These are phyloP conservation scores for Xylaria multiplex DNA, from an alignment of 2,329 filamentous ascomycete genomes.

Conservation along the genomic window DNA sequence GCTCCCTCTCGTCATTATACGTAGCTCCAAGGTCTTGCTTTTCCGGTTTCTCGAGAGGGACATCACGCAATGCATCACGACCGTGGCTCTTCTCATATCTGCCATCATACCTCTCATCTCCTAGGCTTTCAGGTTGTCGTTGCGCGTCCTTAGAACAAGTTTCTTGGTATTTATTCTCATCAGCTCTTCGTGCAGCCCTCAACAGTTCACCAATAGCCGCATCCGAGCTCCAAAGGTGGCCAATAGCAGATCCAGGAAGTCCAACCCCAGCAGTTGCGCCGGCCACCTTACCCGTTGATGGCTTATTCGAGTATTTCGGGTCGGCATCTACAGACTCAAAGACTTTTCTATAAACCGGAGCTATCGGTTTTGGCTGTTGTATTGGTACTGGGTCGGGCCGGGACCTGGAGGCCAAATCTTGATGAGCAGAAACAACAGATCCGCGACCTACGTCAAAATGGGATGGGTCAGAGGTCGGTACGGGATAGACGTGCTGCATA, in stretches of 20 bases:
- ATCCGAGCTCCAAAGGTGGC: conserved; percentile 58
- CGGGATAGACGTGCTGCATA: conserved; percentile 73
- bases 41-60: conserved; percentile 41
- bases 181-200: conserved; percentile 50
- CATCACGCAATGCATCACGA: conserved; percentile 47
- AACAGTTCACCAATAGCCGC: conserved; percentile 62
- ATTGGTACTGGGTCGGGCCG: conserved; percentile 73
- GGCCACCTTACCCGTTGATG: conserved; percentile 54
- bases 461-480: conserved; percentile 72
- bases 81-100: conserved; percentile 41
- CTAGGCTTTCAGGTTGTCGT: conserved; percentile 43
- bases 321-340: conserved; percentile 64
- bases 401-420: conserved; percentile 53
- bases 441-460: conserved; percentile 67
- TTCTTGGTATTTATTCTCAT: conserved; percentile 46
- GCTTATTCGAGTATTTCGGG: conserved; percentile 49
- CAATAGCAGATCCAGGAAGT: conserved; percentile 60
- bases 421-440: conserved; percentile 58
- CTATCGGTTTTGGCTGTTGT: conserved; percentile 85
- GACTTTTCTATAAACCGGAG: conserved; percentile 75
- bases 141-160: conserved; percentile 50
- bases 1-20: conserved; percentile 39
- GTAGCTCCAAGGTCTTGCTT: conserved; percentile 40
- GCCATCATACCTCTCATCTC: conserved; percentile 37
- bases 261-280: conserved; percentile 59